Evolutionary conservation across 2,329 filamentous ascomycete species (phyloP).

Genomic region (Colletotrichum zoysiae): DNA sequence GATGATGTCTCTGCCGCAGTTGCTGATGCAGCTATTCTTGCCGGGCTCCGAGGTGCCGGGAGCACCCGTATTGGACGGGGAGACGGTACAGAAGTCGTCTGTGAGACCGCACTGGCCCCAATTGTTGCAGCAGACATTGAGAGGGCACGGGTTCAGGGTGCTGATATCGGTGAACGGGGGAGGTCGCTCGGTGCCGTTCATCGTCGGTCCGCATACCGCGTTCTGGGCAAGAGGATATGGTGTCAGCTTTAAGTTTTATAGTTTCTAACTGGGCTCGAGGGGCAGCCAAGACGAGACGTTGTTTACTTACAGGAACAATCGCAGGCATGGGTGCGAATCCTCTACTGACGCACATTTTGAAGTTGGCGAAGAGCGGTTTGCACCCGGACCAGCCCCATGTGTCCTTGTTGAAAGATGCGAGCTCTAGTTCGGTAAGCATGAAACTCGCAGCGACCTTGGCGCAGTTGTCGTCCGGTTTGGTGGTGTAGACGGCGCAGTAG

Average conservation of each 20-base stretch:
- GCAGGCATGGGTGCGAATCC: constrained; percentile 52
- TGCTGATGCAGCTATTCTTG: constrained; percentile 54
- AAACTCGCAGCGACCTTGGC: constrained; percentile 49
- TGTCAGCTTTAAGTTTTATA: too few relatives aligned
- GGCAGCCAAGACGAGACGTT: neutral
- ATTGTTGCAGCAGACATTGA: constrained; percentile 50
- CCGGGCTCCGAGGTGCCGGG: constrained; percentile 53
- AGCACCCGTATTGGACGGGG: constrained; percentile 46
- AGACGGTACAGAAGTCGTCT: constrained; percentile 56
- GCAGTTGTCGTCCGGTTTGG: constrained; percentile 53
- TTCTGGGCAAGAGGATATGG: too few relatives aligned
- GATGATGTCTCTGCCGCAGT: constrained; percentile 54
- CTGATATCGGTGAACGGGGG: constrained; percentile 41
- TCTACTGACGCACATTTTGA: constrained; percentile 52
- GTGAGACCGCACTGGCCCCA: constrained; percentile 62
- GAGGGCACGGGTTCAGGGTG: constrained; percentile 48
- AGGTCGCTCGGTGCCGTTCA: constrained; percentile 47
- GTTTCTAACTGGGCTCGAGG: too few relatives aligned
- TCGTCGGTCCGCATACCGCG: constrained; percentile 52
- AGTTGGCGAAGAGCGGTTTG: constrained; percentile 44
- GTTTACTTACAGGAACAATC: constrained; percentile 32
- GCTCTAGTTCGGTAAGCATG: constrained; percentile 51
- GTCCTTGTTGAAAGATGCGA: constrained; percentile 54
- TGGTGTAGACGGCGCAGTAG: constrained; percentile 52
- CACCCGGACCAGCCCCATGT: constrained; percentile 56